Percentiles rank a stretch among this genome's conserved stretches.
phyloP scores from a whole-genome alignment of 208 protist species.

The Trypanosoma grayi region DNA sequence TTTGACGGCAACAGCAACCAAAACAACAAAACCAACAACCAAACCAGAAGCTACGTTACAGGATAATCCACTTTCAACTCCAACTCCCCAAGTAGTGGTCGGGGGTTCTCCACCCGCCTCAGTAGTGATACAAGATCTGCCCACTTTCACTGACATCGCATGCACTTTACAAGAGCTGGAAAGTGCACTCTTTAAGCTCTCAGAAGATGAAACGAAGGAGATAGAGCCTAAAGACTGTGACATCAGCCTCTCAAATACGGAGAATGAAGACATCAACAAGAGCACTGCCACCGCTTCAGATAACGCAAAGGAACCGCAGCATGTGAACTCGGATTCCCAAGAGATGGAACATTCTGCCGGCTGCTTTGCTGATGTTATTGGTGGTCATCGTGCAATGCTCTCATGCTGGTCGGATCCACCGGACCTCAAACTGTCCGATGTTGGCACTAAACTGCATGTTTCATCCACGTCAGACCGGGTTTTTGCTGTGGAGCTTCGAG shows the following conservation, averaged over 20 bases:
- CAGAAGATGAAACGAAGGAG: not conserved
- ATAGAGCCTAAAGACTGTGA: not conserved
- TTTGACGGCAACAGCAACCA: too few relatives aligned
- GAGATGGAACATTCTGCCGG: not conserved
- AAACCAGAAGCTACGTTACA: not conserved
- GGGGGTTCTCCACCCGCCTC: not conserved
- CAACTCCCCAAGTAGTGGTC: not conserved
- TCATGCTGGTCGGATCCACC: conserved; percentile 11
- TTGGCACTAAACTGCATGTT: not conserved
- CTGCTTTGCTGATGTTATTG: not conserved
- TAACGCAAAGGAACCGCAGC: not conserved
- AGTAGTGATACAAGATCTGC: not conserved
- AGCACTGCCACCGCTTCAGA: not conserved
- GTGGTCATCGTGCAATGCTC: not conserved
- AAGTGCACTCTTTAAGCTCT: conserved; percentile 49
- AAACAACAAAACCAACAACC: not conserved
- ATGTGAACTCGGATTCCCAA: not conserved
- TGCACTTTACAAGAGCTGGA: conserved; percentile 81
- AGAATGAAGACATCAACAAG: not conserved
- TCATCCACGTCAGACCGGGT: not conserved
- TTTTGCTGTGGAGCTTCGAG: conserved; percentile 14
- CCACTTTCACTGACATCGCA: conserved; percentile 41
- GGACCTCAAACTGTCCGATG: not conserved
- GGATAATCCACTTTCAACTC: not conserved
- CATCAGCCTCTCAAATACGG: not conserved